Evolutionary conservation across 306 rosid species (phyloP), one percentile per base, ranked within the genome.

Genomic region (Trifolium fragiferum): DNA sequence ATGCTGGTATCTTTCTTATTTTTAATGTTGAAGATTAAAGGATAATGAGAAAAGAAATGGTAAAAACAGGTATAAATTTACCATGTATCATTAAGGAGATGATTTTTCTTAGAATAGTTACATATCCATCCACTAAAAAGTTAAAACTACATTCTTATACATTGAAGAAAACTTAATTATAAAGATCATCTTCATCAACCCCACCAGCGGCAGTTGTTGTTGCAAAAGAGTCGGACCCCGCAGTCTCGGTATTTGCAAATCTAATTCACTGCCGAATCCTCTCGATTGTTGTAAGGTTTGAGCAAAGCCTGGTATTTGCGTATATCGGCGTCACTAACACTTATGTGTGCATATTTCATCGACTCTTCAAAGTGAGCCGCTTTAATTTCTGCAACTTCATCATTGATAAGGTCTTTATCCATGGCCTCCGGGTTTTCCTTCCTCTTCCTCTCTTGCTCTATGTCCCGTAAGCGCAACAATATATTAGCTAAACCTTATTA

Each of bases 221-320:
- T 50, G 79, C 79, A 41, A 82, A 79, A 27, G 85, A 78, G 37
- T 87, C 88, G 55, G 88, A 74, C 14, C 77, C 88, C 10, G 73
- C 7, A 19, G 85, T 49, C 65, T 70, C 75, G 10, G 66, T 25
- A 23, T 87, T 82, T n/a, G 88, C 1, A 72, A 87, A 84, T 80
- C 83, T 79, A 87, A 84, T 23, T 87, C 90, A 70, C 82, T 70
- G 67, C 88, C 88, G 4, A 87, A 82, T 3, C 90, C 88, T 43
- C 88, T 76, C 0, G 88, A 87, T 72, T 87, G 90, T 74, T 87
- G 88, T n/a, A 87, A 79, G 47, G 90, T 87, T 70, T 82, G 88
- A 76, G 90, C 86, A 84, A 86, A 86, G 83, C 84, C 75, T 84
- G 90, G 77, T 86, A 86, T 54, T 86, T 86, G 62, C 88, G 83